Evolutionary conservation across 2,329 filamentous ascomycete genomes (phyloP).

Genomic region (Curvularia sp.): DNA sequence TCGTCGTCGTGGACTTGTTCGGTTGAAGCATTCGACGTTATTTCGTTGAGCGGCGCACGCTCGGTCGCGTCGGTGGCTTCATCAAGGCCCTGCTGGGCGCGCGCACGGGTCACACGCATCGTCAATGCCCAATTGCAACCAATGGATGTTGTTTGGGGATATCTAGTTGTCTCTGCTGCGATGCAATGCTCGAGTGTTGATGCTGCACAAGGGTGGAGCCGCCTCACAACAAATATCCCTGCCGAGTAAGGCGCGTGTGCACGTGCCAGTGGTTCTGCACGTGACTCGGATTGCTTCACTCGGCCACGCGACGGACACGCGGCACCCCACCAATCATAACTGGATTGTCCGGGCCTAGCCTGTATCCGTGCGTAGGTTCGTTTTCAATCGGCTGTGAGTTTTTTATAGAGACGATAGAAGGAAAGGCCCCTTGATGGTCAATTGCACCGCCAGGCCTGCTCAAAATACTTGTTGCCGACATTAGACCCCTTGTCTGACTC

Average conservation of each 20-base stretch:
- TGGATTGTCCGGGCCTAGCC: constrained; percentile 2
- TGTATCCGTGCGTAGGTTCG: constrained; percentile 12
- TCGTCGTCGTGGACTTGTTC: constrained; percentile 28
- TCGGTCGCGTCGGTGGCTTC: constrained; percentile 47
- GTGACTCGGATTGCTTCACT: constrained; percentile 23
- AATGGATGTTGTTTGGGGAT: constrained; percentile 4
- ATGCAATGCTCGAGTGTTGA: constrained; percentile 26
- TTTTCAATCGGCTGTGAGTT: constrained; percentile 1
- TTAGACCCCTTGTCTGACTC: constrained; percentile 9
- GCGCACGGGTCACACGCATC: constrained; percentile 56
- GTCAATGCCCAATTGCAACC: constrained; percentile 16
- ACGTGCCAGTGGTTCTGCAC: constrained; percentile 22
- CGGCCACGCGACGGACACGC: constrained; percentile 8
- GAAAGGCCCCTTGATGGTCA: constrained; percentile 5
- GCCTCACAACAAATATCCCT: constrained; percentile 31
- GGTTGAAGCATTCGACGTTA: constrained; percentile 47
- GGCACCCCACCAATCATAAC: constrained; percentile 12
- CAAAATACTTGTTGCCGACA: constrained; percentile 1
- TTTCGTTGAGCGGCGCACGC: constrained; percentile 51
- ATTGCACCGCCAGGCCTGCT: background rate
- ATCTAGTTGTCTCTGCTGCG: constrained; percentile 19
- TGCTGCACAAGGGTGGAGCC: constrained; percentile 22
- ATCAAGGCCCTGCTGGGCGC: constrained; percentile 51
- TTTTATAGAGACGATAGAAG: constrained; percentile 6
- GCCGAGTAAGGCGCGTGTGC: constrained; percentile 19